A percentile compares a stretch with the other conserved stretches of the same genome.
Evolutionary conservation across 345 rosid genomes (phyloP).

Genomic region (Bretschneidera sinensis): DNA sequence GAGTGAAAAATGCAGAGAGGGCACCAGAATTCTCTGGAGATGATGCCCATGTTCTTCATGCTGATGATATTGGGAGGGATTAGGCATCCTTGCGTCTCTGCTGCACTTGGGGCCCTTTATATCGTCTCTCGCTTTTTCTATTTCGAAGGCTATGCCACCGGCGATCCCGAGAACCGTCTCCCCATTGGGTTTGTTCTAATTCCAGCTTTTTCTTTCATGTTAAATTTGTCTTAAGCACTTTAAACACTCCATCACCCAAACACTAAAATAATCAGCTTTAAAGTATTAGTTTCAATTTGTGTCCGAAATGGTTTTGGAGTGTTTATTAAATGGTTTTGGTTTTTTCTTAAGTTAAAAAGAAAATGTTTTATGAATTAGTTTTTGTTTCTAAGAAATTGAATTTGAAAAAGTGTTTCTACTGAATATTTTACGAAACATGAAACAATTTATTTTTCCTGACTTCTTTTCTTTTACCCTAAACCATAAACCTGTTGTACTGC

Average conservation of each 20-base stretch:
- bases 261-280: too few species aligned
- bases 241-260: too few species aligned
- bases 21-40: slow-evolving; percentile 84
- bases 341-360: not conserved
- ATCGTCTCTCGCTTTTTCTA: slow-evolving; percentile 60
- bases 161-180: slow-evolving; percentile 75
- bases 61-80: slow-evolving; percentile 74
- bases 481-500: too few species aligned
- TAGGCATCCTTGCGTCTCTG: slow-evolving; percentile 57
- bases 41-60: slow-evolving; percentile 72
- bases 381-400: too few species aligned
- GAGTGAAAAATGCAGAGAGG: slow-evolving; percentile 43
- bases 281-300: too few species aligned
- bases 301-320: not conserved
- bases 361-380: too few species aligned
- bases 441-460: too few species aligned
- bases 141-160: slow-evolving; percentile 82
- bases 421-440: too few species aligned
- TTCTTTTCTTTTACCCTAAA: too few species aligned
- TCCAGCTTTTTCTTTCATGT: not conserved
- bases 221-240: not conserved
- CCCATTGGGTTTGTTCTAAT: slow-evolving; percentile 49
- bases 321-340: not conserved
- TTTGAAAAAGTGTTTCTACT: too few species aligned
- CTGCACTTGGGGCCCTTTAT: slow-evolving; percentile 51